These are phyloP conservation scores for Drosera spatulata DNA, from an alignment of 179 eudicot genomes.

Conservation along the genomic window DNA sequence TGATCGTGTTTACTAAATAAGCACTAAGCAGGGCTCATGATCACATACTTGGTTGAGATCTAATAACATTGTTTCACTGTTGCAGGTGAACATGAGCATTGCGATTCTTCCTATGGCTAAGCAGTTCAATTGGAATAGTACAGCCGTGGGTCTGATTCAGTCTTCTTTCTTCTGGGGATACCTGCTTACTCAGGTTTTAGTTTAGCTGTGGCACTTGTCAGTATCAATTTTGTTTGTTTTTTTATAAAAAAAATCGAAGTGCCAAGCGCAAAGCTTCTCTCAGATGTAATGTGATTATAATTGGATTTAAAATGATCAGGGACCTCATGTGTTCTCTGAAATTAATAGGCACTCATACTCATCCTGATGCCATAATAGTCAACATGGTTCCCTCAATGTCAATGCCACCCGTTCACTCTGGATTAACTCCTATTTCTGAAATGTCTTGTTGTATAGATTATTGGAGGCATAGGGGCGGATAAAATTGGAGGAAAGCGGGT, in stretches of 20 bases:
- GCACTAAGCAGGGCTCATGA: too few relatives aligned
- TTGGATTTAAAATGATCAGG: too few relatives aligned
- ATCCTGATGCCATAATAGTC: too few relatives aligned
- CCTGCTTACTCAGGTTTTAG: conserved; percentile 75
- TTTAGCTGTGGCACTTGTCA: background rate
- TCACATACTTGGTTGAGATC: too few relatives aligned
- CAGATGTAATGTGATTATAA: too few relatives aligned
- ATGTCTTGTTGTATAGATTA: conserved; percentile 27
- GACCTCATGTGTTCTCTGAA: too few relatives aligned
- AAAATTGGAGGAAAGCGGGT: conserved; percentile 87
- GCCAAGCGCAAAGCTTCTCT: background rate
- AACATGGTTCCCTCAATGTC: too few relatives aligned
- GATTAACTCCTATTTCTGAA: conserved; percentile 2
- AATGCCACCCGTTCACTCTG: background rate
- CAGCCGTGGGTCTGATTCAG: conserved; percentile 83
- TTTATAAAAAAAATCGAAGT: background rate
- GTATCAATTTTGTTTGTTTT: background rate
- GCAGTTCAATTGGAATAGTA: conserved; percentile 60
- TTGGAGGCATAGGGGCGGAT: conserved; percentile 99
- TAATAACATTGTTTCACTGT: too few relatives aligned
- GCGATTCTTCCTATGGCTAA: conserved; percentile 94
- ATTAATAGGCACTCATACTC: too few relatives aligned
- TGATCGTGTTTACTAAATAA: too few relatives aligned
- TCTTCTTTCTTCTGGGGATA: conserved; percentile 95
- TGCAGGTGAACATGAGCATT: conserved; percentile 94